These are phyloP conservation scores for Candida insectorum DNA, from an alignment of 805 yeast species.

Conservation along the genomic window DNA sequence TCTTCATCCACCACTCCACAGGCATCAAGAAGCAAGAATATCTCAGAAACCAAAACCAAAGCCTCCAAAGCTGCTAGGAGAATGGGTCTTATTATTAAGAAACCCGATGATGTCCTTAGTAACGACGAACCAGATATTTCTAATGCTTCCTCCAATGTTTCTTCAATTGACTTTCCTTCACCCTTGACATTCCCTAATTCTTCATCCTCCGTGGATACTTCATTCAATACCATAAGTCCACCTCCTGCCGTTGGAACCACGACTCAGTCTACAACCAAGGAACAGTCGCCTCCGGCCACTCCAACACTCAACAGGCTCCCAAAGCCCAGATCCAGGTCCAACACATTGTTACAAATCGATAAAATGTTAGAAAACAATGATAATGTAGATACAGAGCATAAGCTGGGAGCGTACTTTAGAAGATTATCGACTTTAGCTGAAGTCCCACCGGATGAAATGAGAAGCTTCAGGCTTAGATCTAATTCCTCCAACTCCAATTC, in stretches of 20 bases:
- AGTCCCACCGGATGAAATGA: slow-evolving; percentile 19
- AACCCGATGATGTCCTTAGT: slow-evolving; percentile 20
- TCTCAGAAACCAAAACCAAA: slow-evolving; percentile 39
- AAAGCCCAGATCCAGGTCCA: slow-evolving; percentile 28
- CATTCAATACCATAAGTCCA: slow-evolving; percentile 13
- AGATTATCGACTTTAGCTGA: slow-evolving; percentile 65
- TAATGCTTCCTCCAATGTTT: too few relatives aligned
- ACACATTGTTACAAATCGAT: slow-evolving; percentile 34
- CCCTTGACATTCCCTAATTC: slow-evolving; percentile 16
- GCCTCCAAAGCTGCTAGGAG: slow-evolving; percentile 68
- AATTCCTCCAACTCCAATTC: slow-evolving; percentile 6
- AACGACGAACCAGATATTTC: too few relatives aligned
- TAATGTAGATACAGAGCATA: slow-evolving; percentile 42
- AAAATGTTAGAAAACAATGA: slow-evolving; percentile 34
- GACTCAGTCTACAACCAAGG: slow-evolving; percentile 13
- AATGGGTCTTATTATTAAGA: slow-evolving; percentile 68
- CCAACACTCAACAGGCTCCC: slow-evolving; percentile 3
- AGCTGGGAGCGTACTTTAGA: slow-evolving; percentile 61
- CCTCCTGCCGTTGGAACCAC: slow-evolving; percentile 15
- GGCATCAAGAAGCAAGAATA: slow-evolving; percentile 25
- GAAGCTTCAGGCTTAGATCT: neutral
- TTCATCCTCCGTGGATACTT: slow-evolving; percentile 14
- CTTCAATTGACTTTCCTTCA: slow-evolving; percentile 8
- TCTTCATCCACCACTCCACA: slow-evolving; percentile 12
- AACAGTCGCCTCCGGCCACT: neutral